Conservation (phyloP, 2,329 filamentous ascomycete species). For the Orbilia javanica region DNA sequence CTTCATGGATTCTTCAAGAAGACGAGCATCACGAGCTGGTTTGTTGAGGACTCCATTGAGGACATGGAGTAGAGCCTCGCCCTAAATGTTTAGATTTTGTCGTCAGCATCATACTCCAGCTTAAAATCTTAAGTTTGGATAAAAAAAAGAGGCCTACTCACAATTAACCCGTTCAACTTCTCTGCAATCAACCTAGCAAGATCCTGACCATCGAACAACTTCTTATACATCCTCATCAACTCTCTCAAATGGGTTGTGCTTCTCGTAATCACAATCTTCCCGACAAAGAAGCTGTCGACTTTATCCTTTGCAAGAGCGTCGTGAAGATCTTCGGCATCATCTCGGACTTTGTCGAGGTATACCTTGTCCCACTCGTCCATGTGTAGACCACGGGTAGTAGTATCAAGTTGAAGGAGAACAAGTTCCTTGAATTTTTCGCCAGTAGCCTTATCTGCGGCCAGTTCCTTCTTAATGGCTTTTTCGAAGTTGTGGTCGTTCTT, state of each 20-base stretch:
- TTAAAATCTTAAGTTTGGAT: constrained; percentile 18
- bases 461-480: constrained; percentile 89
- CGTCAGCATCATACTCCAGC: constrained; percentile 11
- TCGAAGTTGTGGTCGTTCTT: constrained; percentile 85
- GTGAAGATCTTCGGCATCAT: constrained; percentile 80
- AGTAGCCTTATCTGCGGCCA: constrained; percentile 84
- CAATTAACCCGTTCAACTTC: constrained; percentile 92
- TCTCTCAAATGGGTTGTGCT: constrained; percentile 86
- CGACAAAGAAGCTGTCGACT: constrained; percentile 88
- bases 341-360: constrained; percentile 70
- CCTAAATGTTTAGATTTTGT: constrained; percentile 72
- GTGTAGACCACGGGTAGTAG: constrained; percentile 66
- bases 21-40: constrained; percentile 89
- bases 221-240: constrained; percentile 81
- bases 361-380: constrained; percentile 78
- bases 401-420: constrained; percentile 82
- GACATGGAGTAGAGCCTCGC: constrained; percentile 92
- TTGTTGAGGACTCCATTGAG: constrained; percentile 97
- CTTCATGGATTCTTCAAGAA: constrained; percentile 88
- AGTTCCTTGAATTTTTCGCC: constrained; percentile 78
- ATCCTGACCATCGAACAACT: constrained; percentile 76
- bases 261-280: constrained; percentile 82
- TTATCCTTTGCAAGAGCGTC: constrained; percentile 68
- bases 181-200: constrained; percentile 88
- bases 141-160: constrained; percentile 69